A percentile compares a stretch with the other conserved stretches of the same genome.
These are phyloP conservation scores for Pleurotus giganteus DNA, from an alignment of 768 basidiomycete species.

Conservation along the genomic window DNA sequence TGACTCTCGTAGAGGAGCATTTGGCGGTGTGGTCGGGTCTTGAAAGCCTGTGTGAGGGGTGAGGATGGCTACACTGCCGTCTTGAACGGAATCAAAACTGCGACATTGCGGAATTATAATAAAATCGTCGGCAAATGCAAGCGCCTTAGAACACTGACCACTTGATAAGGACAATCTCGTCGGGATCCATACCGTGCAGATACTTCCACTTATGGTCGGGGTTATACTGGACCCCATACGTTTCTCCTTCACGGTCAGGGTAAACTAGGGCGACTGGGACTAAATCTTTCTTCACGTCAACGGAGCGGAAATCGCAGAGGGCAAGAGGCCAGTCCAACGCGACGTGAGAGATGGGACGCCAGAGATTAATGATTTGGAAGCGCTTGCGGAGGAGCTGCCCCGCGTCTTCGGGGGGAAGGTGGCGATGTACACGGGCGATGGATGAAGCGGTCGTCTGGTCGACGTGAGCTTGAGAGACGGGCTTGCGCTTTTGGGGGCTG, in stretches of 20 bases:
- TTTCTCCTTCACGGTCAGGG: slow-evolving; percentile 36
- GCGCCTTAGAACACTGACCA: slow-evolving; percentile 16
- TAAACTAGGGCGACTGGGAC: slow-evolving; percentile 29
- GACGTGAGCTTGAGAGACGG: slow-evolving; percentile 28
- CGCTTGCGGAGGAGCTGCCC: slow-evolving; percentile 33
- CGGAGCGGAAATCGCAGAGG: slow-evolving; percentile 37
- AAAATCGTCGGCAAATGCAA: no score
- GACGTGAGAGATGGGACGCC: slow-evolving; percentile 39
- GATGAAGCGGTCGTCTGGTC: slow-evolving; percentile 37
- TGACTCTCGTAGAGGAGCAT: slow-evolving; percentile 49
- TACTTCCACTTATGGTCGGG: slow-evolving; percentile 37
- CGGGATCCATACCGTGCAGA: slow-evolving; percentile 27
- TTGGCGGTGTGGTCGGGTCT: slow-evolving; percentile 51
- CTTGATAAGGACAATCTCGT: slow-evolving; percentile 37
- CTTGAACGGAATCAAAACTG: slow-evolving; percentile 4
- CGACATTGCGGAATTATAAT: no score
- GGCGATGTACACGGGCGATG: slow-evolving; percentile 33
- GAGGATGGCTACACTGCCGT: slow-evolving; percentile 22
- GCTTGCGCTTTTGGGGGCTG: slow-evolving; percentile 22
- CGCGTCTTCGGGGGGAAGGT: slow-evolving; percentile 34
- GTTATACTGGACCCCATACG: slow-evolving; percentile 29
- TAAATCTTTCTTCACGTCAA: slow-evolving; percentile 31
- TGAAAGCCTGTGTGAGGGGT: slow-evolving; percentile 65
- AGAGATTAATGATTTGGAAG: slow-evolving; percentile 47
- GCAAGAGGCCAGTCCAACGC: slow-evolving; percentile 39